Evolutionary conservation across 2,329 filamentous ascomycete species (phyloP).

Genomic region (Sporothrix brunneoviolacea): DNA sequence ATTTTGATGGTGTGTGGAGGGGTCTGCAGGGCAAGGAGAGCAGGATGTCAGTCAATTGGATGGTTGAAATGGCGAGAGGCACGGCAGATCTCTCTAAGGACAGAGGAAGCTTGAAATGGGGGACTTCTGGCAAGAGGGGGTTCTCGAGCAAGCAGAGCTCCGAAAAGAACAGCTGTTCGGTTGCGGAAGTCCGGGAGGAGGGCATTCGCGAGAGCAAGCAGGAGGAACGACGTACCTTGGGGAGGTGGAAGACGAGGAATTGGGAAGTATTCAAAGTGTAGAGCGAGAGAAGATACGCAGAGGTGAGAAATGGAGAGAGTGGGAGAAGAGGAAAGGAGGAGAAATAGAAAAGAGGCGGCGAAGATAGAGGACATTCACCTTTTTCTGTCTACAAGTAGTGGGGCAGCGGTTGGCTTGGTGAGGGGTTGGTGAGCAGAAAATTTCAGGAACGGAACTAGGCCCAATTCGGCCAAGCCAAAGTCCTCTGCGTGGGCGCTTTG

Average conservation of each 20-base stretch:
- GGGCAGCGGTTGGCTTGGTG: conserved; percentile 12
- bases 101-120: no score
- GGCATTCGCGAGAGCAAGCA: not conserved
- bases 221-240: conserved; percentile 11
- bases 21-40: no score
- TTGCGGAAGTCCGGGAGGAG: not conserved
- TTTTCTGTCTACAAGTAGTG: conserved; percentile 8
- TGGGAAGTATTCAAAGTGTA: conserved; percentile 7
- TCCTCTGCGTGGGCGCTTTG: not conserved
- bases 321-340: conserved; percentile 18
- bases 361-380: conserved; percentile 5
- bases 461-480: not conserved
- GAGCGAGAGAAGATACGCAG: conserved; percentile 17
- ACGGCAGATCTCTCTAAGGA: no score
- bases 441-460: conserved; percentile 14
- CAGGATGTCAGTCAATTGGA: conserved; percentile 9
- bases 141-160: not conserved
- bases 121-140: not conserved
- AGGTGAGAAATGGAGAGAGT: not conserved
- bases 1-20: conserved; percentile 34
- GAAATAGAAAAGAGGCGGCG: conserved; percentile 18
- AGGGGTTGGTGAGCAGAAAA: conserved; percentile 15
- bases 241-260: conserved; percentile 15
- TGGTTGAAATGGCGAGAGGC: no score
- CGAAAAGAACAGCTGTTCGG: no score